These are phyloP conservation scores for Phaseolus lunatus DNA, from an alignment of 306 rosid species.

Conservation along the genomic window DNA sequence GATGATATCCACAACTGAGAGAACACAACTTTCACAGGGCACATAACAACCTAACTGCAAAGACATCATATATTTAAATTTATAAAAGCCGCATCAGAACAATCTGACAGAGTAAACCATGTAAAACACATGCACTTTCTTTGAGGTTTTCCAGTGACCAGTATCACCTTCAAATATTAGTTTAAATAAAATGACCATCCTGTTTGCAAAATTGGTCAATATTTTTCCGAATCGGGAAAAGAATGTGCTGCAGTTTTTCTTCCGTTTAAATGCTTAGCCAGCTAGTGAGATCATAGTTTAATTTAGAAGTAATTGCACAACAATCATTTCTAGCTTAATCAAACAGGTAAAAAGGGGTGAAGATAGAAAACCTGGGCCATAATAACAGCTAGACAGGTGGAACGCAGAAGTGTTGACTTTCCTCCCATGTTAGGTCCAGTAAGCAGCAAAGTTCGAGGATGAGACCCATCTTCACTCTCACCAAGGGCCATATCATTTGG, in stretches of 20 bases:
- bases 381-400: slow-evolving; percentile 91
- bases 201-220: slow-evolving; percentile 19
- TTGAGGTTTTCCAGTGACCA: slow-evolving; percentile 5
- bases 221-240: slow-evolving; percentile 23
- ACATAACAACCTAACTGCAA: slow-evolving; percentile 95
- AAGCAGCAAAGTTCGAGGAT: slow-evolving; percentile 77
- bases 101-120: background rate
- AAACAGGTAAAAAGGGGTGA: slow-evolving; percentile 33
- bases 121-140: slow-evolving; percentile 27
- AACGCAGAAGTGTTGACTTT: slow-evolving; percentile 92
- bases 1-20: slow-evolving; percentile 85
- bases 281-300: slow-evolving; percentile 15
- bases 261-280: background rate
- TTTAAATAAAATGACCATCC: slow-evolving; percentile 1
- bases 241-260: background rate
- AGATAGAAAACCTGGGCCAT: slow-evolving; percentile 81
- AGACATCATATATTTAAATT: slow-evolving; percentile 41
- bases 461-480: slow-evolving; percentile 56
- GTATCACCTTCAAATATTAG: slow-evolving; percentile 15
- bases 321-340: slow-evolving; percentile 19
- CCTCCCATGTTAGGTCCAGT: slow-evolving; percentile 99
- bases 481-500: slow-evolving; percentile 93
- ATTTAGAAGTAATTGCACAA: background rate
- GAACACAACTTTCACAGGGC: slow-evolving; percentile 77
- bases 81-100: slow-evolving; percentile 26